phyloP scores from a whole-genome alignment of 352 stramenopile genomes.

The Globisporangium sylvaticum region DNA sequence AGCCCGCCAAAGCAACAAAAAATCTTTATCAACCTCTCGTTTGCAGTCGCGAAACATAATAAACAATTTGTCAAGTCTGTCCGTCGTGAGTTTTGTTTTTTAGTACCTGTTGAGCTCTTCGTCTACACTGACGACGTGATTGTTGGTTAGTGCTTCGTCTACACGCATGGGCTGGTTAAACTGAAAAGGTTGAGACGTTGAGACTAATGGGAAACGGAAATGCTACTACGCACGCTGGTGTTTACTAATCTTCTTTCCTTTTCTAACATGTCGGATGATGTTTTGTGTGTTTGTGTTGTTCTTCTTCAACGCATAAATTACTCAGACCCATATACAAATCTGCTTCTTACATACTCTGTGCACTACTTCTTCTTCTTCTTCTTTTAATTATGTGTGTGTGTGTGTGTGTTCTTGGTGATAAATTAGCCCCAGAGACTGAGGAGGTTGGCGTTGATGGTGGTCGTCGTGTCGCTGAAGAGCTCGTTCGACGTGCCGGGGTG shows the following conservation, averaged over 20 bases:
- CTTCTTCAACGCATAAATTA: slow-evolving; percentile 10
- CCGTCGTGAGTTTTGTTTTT: too few relatives aligned
- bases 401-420: slow-evolving; percentile 13
- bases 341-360: slow-evolving; percentile 6
- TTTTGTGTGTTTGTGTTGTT: slow-evolving; percentile 6
- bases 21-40: slow-evolving; percentile 8
- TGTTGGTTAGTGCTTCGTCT: neutral
- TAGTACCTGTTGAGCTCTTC: neutral
- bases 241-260: neutral
- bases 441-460: slow-evolving; percentile 6
- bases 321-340: slow-evolving; percentile 8
- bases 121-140: neutral
- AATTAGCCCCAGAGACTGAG: slow-evolving; percentile 19
- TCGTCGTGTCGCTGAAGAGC: slow-evolving; percentile 26
- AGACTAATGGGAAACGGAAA: neutral
- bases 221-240: neutral
- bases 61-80: slow-evolving; percentile 1
- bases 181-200: neutral
- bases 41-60: slow-evolving; percentile 4
- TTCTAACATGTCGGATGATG: neutral
- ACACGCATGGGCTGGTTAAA: too few relatives aligned
- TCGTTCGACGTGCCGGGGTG: slow-evolving; percentile 24
- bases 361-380: neutral
- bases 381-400: slow-evolving; percentile 5
- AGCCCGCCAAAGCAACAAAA: neutral